phyloP scores from a whole-genome alignment of 2,329 filamentous ascomycete species.

The Trichothecium sympodiale region DNA sequence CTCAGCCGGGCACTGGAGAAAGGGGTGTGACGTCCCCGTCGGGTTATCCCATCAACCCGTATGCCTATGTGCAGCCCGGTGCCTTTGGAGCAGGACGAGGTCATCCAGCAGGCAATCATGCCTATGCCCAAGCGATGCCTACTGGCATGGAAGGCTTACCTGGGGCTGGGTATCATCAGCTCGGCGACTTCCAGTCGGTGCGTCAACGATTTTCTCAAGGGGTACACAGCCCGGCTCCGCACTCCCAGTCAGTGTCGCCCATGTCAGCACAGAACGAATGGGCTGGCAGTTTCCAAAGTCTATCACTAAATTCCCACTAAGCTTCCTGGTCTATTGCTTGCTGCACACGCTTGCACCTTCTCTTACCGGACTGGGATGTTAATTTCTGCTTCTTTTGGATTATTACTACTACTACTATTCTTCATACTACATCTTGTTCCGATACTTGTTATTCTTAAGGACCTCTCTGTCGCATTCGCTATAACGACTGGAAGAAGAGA shows the following conservation, averaged over 20 bases:
- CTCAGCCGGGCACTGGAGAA: conserved; percentile 21
- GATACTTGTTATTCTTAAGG: no score
- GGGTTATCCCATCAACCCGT: conserved; percentile 21
- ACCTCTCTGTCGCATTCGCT: no score
- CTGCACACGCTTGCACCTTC: no score
- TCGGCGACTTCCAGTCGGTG: conserved; percentile 32
- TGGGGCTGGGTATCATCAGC: conserved; percentile 20
- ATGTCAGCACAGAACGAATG: conserved; percentile 45
- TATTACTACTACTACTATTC: no score
- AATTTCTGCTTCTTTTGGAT: no score
- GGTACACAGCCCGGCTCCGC: conserved; percentile 21
- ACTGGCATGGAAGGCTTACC: conserved; percentile 18
- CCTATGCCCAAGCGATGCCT: conserved; percentile 17
- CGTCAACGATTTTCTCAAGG: conserved; percentile 33
- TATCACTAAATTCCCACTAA: conserved; percentile 58
- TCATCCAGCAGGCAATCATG: conserved; percentile 8
- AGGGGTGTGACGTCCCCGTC: conserved; percentile 10
- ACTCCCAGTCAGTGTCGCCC: conserved; percentile 26
- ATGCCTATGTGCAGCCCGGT: conserved; percentile 20
- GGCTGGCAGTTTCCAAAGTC: conserved; percentile 54
- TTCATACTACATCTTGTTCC: no score
- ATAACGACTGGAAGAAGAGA: neutral
- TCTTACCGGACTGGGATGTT: no score
- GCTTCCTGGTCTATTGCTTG: no score
- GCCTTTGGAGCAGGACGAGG: conserved; percentile 21